Base-by-base conservation (phyloP, 345 rosid genomes). In the Eutrema heterophyllum region DNA sequence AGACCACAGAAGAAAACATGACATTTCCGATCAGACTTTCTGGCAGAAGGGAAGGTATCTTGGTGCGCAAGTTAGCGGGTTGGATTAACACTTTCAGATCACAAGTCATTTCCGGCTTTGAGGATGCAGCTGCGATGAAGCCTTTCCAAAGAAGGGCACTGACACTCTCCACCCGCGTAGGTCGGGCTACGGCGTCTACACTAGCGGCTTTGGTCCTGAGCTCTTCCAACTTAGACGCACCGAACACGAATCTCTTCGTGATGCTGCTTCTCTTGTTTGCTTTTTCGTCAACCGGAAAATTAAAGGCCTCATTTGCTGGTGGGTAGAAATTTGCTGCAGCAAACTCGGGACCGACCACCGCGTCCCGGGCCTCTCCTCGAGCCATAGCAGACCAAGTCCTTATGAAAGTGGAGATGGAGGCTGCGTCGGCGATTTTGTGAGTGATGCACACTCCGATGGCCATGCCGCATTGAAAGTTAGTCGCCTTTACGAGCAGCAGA, bases 381-480 rank as follows among this genome's bases (percentile, higher is more conserved):
- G 78, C 58, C 7, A 18, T 51, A 39, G 75, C 74, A 0, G 74
- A 55, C 83, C 83, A 80, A 8, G 14, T 9, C 48, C 13, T 41
- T 41, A 66, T 1, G 39, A 80, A 87, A 5, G 56, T 67, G 9
- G 81, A 74, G 15, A 61, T 55, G 15, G 88, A 78, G 6, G 78
- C 79, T 9, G 85, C 87, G 41, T 87, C 87, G 1, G 81, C 78
- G 8, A 83, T 41, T 65, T 81, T 83, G 62, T 88, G 90, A 5
- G 86, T 65, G 5, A 83, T 44, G 59, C 81, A 70, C 5, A 82
- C 6, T 51, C 72, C 71, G 0, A 86, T 48, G n/a, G 79, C 78
- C 41, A 81, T 26, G 2, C 87, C 89, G 13, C 85, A 81, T 13
- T 66, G 51, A 11, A 83, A 75, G 15, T 75, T 35, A 63, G 60